Conservation (phyloP, 2,329 filamentous ascomycete genomes). For the Epichloe gansuensis region DNA sequence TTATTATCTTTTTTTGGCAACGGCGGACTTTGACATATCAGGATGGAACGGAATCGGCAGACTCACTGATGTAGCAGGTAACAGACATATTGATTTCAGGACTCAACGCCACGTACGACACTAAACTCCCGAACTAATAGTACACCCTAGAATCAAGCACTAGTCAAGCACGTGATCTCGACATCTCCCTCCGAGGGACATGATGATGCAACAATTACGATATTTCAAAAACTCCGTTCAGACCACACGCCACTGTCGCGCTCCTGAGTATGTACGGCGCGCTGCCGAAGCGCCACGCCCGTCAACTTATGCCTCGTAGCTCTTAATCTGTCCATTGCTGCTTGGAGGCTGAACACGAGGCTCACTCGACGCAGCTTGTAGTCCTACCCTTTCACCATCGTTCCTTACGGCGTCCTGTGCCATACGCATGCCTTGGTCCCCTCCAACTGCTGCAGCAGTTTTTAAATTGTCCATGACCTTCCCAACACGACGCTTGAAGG, state of each 20-base stretch:
- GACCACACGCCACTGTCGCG: not conserved
- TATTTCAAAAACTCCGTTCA: not conserved
- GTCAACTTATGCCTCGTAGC: slow-evolving; percentile 35
- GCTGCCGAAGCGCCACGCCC: not conserved
- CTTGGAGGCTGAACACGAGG: slow-evolving; percentile 41
- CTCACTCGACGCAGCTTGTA: slow-evolving; percentile 32
- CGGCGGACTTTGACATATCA: no score
- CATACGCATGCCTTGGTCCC: slow-evolving; percentile 35
- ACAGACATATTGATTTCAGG: not conserved
- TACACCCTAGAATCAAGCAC: not conserved
- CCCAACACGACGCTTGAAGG: slow-evolving; percentile 76
- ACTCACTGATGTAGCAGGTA: no score
- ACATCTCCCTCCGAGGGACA: not conserved
- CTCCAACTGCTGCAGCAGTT: slow-evolving; percentile 34
- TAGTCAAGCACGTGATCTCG: not conserved
- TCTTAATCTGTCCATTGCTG: slow-evolving; percentile 42
- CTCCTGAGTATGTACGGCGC: not conserved
- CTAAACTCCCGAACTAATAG: slow-evolving; percentile 2
- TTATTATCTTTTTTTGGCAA: no score
- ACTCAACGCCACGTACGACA: not conserved
- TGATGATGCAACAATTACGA: not conserved
- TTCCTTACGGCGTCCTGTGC: slow-evolving; percentile 29
- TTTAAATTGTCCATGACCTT: slow-evolving; percentile 69
- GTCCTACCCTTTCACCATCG: slow-evolving; percentile 41
- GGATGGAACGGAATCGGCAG: no score